Evolutionary conservation across 2,329 filamentous ascomycete genomes (phyloP).

Genomic region (Xylaria sp.): DNA sequence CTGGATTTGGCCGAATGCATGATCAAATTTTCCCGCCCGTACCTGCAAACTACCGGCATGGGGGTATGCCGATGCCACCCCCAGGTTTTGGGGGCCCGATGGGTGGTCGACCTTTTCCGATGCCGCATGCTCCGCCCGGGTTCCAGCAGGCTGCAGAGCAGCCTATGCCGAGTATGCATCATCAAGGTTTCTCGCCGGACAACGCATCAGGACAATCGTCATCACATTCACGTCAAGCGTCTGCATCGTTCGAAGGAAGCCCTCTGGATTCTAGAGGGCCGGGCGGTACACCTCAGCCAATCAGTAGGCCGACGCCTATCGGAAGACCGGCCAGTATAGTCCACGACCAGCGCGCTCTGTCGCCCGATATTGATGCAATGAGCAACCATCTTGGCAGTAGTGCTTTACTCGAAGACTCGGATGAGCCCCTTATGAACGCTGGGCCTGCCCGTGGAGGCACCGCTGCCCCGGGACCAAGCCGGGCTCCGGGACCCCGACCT

Average conservation of each 20-base stretch:
- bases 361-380: slow-evolving; percentile 68
- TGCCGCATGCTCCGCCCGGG: slow-evolving; percentile 54
- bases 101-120: slow-evolving; percentile 47
- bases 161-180: slow-evolving; percentile 41
- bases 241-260: slow-evolving; percentile 64
- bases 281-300: slow-evolving; percentile 66
- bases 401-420: slow-evolving; percentile 78
- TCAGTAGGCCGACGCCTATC: slow-evolving; percentile 83
- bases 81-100: slow-evolving; percentile 53
- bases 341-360: slow-evolving; percentile 50
- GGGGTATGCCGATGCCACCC: slow-evolving; percentile 52
- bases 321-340: slow-evolving; percentile 79
- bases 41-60: slow-evolving; percentile 47
- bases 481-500: slow-evolving; percentile 44
- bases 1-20: slow-evolving; percentile 45
- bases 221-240: slow-evolving; percentile 76
- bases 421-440: slow-evolving; percentile 52
- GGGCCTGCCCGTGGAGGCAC: slow-evolving; percentile 50
- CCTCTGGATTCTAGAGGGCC: slow-evolving; percentile 36
- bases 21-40: slow-evolving; percentile 50
- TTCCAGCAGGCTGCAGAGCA: slow-evolving; percentile 51
- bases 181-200: slow-evolving; percentile 42
- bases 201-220: slow-evolving; percentile 43
- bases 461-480: slow-evolving; percentile 51
- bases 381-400: slow-evolving; percentile 86